These are phyloP conservation scores for Irpex lacteus DNA, from an alignment of 1,284 basidiomycete genomes.

Conservation along the genomic window DNA sequence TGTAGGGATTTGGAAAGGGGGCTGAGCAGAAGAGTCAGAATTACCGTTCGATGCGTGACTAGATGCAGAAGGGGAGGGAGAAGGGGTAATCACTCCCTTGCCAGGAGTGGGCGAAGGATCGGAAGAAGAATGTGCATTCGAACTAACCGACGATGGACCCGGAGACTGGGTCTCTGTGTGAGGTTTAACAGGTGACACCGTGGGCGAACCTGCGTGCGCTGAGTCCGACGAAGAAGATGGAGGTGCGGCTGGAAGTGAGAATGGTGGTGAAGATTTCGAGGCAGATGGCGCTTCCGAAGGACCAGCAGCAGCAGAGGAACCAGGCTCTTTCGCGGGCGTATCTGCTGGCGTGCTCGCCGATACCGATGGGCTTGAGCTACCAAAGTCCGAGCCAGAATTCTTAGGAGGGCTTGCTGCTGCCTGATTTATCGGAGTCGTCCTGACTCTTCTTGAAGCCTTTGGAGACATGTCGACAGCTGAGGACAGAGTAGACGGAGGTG, in stretches of 20 bases:
- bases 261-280: neutral
- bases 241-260: neutral
- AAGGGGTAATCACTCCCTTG: neutral
- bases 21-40: neutral
- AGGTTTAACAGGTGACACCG: neutral
- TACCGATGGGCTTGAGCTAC: neutral
- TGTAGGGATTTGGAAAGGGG: neutral
- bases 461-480: neutral
- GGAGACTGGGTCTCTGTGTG: neutral
- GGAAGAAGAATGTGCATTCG: neutral
- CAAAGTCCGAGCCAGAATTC: neutral
- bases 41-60: constrained; percentile 1
- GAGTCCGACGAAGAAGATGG: neutral
- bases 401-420: neutral
- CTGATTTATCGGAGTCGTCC: neutral
- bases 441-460: neutral
- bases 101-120: constrained; percentile 5
- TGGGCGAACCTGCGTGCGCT: neutral
- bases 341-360: neutral
- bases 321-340: neutral
- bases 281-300: neutral
- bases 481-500: neutral
- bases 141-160: neutral
- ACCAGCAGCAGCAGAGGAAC: neutral
- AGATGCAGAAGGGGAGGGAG: constrained; percentile 10